Percentiles rank a stretch among this genome's conserved stretches.
Conservation (phyloP, 345 rosid genomes). For the Gossypioides kirkii region DNA sequence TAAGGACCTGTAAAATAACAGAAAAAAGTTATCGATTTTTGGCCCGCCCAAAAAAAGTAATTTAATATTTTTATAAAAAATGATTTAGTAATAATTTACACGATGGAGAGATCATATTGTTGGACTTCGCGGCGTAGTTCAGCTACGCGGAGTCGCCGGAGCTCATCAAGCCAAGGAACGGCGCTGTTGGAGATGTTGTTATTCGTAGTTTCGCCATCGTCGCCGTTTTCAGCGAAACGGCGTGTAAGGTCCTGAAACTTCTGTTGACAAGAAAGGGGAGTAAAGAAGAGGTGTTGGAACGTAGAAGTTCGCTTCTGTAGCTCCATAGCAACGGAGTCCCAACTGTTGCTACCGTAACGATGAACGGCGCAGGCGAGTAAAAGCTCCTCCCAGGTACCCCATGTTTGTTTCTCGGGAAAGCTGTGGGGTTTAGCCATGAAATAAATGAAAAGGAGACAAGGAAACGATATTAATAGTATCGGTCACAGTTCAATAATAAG, state of each 20-base stretch:
- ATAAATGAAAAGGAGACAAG: too few species aligned
- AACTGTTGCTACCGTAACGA: slow-evolving; percentile 63
- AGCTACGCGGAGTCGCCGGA: slow-evolving; percentile 55
- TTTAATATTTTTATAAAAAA: neutral
- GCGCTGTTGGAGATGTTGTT: neutral
- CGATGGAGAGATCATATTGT: slow-evolving; percentile 38
- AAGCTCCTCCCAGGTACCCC: slow-evolving; percentile 89
- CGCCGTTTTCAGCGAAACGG: slow-evolving; percentile 33
- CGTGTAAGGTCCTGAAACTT: slow-evolving; percentile 62
- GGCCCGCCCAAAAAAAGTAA: neutral
- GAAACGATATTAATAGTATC: neutral
- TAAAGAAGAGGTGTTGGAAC: slow-evolving; percentile 40
- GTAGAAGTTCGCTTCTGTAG: slow-evolving; percentile 28
- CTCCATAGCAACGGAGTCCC: slow-evolving; percentile 75
- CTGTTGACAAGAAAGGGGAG: slow-evolving; percentile 41
- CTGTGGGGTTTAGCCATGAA: slow-evolving; percentile 3
- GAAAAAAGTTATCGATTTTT: neutral
- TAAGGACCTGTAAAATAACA: slow-evolving; percentile 37
- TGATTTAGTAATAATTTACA: slow-evolving; percentile 25
- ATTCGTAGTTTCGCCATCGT: slow-evolving; percentile 10
- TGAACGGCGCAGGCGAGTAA: slow-evolving; percentile 74
- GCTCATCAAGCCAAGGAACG: slow-evolving; percentile 51
- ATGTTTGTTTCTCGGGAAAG: slow-evolving; percentile 16
- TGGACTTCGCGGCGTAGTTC: slow-evolving; percentile 63
- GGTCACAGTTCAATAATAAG: neutral